Percentiles rank a stretch among this genome's conserved stretches.
Evolutionary conservation across 2,329 filamentous ascomycete species (phyloP).

Genomic region (Aureobasidium sp.): DNA sequence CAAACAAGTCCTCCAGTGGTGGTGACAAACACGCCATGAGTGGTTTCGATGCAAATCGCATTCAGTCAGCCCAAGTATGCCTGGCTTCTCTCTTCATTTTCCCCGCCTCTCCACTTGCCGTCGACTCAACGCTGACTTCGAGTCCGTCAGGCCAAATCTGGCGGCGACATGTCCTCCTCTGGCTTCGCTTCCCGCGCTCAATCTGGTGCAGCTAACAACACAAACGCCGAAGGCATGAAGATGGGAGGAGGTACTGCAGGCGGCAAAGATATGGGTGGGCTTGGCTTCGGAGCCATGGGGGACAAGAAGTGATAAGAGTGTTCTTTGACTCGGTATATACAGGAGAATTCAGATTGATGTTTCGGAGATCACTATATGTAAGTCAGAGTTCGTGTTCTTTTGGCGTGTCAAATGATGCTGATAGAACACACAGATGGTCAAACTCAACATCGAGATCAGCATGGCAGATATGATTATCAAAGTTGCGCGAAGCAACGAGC

Average conservation of each 20-base stretch:
- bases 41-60: background rate
- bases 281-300: background rate
- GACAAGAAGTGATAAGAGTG: background rate
- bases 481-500: conserved; percentile 21
- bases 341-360: background rate
- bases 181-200: background rate
- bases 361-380: conserved; percentile 17
- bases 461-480: conserved; percentile 38
- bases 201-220: background rate
- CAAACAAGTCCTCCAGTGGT: background rate
- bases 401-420: background rate
- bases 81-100: background rate
- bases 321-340: too few relatives aligned
- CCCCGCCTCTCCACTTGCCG: background rate
- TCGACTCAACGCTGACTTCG: background rate
- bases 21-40: background rate
- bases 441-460: conserved; percentile 44
- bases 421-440: conserved; percentile 30
- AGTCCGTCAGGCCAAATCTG: background rate
- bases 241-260: background rate
- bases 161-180: background rate
- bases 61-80: background rate
- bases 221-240: background rate
- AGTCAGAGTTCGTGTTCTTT: background rate
- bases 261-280: background rate